Evolutionary conservation across 768 basidiomycete genomes (phyloP).

Genomic region (Asterophora parasitica): DNA sequence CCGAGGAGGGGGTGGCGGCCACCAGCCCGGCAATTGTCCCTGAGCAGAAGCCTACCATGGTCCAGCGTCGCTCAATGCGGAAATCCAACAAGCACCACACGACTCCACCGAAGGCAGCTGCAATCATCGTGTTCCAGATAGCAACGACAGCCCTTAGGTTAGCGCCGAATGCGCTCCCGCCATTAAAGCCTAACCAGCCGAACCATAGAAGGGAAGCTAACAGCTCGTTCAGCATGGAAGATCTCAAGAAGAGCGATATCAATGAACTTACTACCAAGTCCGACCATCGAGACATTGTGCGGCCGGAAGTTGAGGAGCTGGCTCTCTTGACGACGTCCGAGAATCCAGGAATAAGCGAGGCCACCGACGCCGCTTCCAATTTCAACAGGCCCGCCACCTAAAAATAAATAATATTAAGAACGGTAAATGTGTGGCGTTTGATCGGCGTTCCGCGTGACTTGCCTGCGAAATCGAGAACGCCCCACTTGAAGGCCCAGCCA

Average conservation of each 20-base stretch:
- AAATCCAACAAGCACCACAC: constrained; percentile 83
- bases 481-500: constrained; percentile 84
- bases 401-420: not conserved
- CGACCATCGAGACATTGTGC: constrained; percentile 81
- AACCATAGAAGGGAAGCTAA: constrained; percentile 78
- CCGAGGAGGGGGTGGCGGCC: constrained; percentile 84
- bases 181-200: constrained; percentile 89
- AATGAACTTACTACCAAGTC: constrained; percentile 56
- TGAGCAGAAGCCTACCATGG: constrained; percentile 91
- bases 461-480: constrained; percentile 87
- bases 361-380: constrained; percentile 83
- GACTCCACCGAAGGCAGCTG: constrained; percentile 76
- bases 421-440: not conserved
- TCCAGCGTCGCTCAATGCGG: constrained; percentile 75
- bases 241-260: not conserved
- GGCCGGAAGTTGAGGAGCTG: constrained; percentile 79
- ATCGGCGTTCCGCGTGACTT: constrained; percentile 14
- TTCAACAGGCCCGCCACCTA: constrained; percentile 85
- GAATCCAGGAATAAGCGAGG: constrained; percentile 81
- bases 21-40: constrained; percentile 88
- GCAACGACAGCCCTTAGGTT: constrained; percentile 84
- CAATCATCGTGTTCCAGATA: constrained; percentile 85
- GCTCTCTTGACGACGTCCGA: constrained; percentile 73
- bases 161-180: constrained; percentile 82
- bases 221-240: not conserved